These are phyloP conservation scores for Saccharomyces hybrid DNA, from an alignment of 1,139 yeast species.

Conservation along the genomic window DNA sequence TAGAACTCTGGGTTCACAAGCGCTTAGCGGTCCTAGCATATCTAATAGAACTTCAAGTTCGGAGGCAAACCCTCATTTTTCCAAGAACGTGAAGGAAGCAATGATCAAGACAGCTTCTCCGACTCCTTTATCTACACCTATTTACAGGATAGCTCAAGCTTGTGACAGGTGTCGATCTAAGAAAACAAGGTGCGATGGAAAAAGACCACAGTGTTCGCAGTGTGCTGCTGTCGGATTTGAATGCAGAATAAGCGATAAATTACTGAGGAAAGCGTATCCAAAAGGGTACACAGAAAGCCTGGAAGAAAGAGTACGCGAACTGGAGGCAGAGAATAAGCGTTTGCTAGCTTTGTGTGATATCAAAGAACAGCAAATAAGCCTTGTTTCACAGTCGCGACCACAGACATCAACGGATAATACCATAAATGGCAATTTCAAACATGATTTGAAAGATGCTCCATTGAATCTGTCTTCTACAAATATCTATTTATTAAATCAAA, in stretches of 20 bases:
- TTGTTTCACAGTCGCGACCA: constrained; percentile 12
- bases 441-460: background rate
- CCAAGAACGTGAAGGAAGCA: background rate
- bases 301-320: constrained; percentile 50
- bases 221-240: constrained; percentile 64
- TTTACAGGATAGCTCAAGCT: constrained; percentile 55
- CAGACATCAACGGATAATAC: background rate
- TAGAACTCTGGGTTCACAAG: constrained; percentile 19
- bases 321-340: constrained; percentile 51
- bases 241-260: constrained; percentile 65
- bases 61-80: background rate
- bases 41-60: background rate
- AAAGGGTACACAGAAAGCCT: constrained; percentile 70
- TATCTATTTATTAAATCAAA: constrained; percentile 26
- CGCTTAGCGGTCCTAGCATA: constrained; percentile 13
- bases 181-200: constrained; percentile 41
- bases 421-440: background rate
- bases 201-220: constrained; percentile 47
- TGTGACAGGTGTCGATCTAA: constrained; percentile 83
- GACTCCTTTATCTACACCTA: constrained; percentile 34
- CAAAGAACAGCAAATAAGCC: constrained; percentile 52
- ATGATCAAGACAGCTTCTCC: constrained; percentile 2
- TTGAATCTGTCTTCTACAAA: constrained; percentile 31
- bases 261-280: constrained; percentile 64
- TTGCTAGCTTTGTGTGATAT: constrained; percentile 48